Conservation (phyloP, 305 asterid genomes). For the Andrographis paniculata region DNA sequence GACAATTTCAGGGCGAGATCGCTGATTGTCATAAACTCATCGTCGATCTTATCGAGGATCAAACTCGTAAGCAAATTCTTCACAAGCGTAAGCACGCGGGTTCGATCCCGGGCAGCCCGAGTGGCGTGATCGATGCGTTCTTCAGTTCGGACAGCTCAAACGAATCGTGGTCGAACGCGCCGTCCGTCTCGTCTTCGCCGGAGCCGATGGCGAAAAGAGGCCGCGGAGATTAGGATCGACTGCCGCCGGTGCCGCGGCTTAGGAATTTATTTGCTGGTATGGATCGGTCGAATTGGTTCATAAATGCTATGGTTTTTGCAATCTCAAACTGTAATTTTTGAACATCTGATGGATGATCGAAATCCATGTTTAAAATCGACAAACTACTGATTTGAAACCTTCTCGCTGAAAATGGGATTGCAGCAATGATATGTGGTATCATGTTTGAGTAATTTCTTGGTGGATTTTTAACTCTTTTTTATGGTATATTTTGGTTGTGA, state of each 20-base stretch:
- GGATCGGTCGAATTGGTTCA: no score
- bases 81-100: constrained; percentile 53
- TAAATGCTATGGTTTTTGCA: no score
- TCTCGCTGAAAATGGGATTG: no score
- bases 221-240: constrained; percentile 23
- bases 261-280: no score
- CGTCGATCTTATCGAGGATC: constrained; percentile 29
- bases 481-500: no score
- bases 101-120: constrained; percentile 60
- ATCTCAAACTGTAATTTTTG: no score
- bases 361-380: no score
- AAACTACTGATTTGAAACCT: no score
- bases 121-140: constrained; percentile 78
- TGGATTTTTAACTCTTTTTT: no score
- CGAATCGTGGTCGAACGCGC: constrained; percentile 64
- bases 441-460: no score
- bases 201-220: constrained; percentile 62
- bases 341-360: no score
- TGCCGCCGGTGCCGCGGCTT: neutral
- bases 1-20: constrained; percentile 44
- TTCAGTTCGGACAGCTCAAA: constrained; percentile 76
- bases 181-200: constrained; percentile 45
- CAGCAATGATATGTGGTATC: no score
- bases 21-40: constrained; percentile 52
- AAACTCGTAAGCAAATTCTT: constrained; percentile 19